Percentiles rank a stretch among this genome's conserved stretches.
Evolutionary conservation across 169 alveolate genomes (phyloP).

Genomic region (Plasmodium sp.): DNA sequence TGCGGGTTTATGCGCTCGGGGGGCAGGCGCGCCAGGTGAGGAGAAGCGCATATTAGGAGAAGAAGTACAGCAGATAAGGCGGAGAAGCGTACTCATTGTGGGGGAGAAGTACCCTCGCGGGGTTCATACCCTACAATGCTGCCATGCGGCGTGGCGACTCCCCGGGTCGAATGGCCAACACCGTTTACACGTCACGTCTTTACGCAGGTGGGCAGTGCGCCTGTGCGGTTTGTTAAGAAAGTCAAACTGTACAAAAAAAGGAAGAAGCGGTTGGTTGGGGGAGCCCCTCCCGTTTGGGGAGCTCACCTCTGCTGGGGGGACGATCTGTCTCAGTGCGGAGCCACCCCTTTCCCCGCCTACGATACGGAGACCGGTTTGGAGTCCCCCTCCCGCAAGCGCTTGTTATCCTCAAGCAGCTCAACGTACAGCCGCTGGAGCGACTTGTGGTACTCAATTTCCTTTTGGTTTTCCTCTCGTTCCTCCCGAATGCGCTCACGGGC

Average conservation of each 20-base stretch:
- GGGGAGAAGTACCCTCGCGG: not conserved
- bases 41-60: not conserved
- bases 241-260: not conserved
- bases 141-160: not conserved
- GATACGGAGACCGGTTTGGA: not conserved
- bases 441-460: constrained; percentile 73
- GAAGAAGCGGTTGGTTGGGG: not conserved
- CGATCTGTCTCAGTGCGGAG: not conserved
- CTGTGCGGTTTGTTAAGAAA: not conserved
- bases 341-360: not conserved
- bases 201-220: not conserved
- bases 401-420: constrained; percentile 14
- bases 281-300: not conserved
- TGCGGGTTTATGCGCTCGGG: constrained; percentile 50
- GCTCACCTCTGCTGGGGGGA: not conserved
- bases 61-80: no score
- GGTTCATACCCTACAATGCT: not conserved
- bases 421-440: constrained; percentile 73
- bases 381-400: not conserved
- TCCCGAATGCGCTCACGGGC: constrained; percentile 56
- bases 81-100: not conserved
- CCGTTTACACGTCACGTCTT: not conserved
- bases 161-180: not conserved
- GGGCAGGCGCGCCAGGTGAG: not conserved
- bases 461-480: constrained; percentile 43